Base-by-base conservation (phyloP, 2,329 filamentous ascomycete genomes). In the Septoria linicola region DNA sequence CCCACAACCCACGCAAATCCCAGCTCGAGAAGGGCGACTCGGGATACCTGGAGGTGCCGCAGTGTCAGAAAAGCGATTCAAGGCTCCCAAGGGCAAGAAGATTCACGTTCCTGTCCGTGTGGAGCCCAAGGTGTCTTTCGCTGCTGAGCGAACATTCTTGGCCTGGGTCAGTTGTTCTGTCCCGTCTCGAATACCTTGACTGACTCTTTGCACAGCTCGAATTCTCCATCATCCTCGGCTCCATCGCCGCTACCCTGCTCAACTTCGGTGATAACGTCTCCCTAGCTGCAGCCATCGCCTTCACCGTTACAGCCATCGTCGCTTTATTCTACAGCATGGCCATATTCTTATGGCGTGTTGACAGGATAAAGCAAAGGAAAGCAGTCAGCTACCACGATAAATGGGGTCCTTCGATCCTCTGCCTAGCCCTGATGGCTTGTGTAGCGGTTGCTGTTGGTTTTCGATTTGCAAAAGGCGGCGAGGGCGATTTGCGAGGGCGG, bases 61-160 rank as follows among this genome's bases (percentile, higher is more conserved):
- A 43, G 52, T 74, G 63, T 44, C 68, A 65, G 58, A 70, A 53
- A 76, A 75, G 66, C 64, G 72, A 8, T 77, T 90, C 74, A 85
- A 83, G 67, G 87, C 88, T 7, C 88, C 88, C 10, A 84, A 82
- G 68, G 88, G 88, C 47, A 92, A 91, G 81, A 73, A 88, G 70
- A 97, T 99, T 53, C 92, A 97, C 65, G 93, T 99, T 19, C 92
- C 92, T 11, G 86, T 97, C 49, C 84, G 93, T 41, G 91, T 99
- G 27, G 93, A 99, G 71, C 93, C 93, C 27, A 99, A 99, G 73
- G 93, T 99, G 43, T 96, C 90, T 71, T 96, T 99, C 68, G 93
- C 93, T 17, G 91, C 90, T 1, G 93, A 99, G 72, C 83, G 93
- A 59, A 99, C 93, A 1, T 99, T 96, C 73, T 80, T 99, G 51